Evolutionary conservation across 2,329 filamentous ascomycete genomes (phyloP).

Genomic region (Emergomyces orientalis): DNA sequence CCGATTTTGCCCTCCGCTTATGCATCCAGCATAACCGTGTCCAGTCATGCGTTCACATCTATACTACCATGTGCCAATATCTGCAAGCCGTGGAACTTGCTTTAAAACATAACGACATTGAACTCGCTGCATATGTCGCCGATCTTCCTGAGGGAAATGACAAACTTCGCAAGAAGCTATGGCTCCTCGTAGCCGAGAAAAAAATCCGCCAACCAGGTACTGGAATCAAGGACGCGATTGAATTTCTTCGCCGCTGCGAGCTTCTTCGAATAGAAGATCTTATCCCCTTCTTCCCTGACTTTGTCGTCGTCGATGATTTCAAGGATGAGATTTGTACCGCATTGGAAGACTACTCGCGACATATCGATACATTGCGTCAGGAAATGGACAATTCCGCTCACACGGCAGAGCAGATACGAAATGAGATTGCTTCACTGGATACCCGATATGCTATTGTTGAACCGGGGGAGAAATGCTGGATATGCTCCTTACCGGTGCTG

Average conservation of each 20-base stretch:
- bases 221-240: conserved; percentile 86
- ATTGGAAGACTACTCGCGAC: conserved; percentile 83
- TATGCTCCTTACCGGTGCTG: conserved; percentile 74
- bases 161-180: conserved; percentile 79
- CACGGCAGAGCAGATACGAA: conserved; percentile 82
- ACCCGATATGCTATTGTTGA: conserved; percentile 92
- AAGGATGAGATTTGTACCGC: conserved; percentile 95
- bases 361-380: conserved; percentile 76
- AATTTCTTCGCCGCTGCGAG: conserved; percentile 85
- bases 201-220: conserved; percentile 73
- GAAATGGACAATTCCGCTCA: conserved; percentile 94
- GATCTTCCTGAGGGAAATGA: conserved; percentile 71
- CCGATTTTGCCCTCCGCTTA: conserved; percentile 87
- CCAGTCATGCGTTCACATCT: conserved; percentile 92
- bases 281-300: conserved; percentile 97
- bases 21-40: conserved; percentile 93
- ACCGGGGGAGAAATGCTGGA: conserved; percentile 87
- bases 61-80: conserved; percentile 92
- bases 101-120: conserved; percentile 77
- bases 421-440: conserved; percentile 77
- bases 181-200: conserved; percentile 89
- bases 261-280: conserved; percentile 90
- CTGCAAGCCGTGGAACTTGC: conserved; percentile 87
- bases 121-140: conserved; percentile 80
- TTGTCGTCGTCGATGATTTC: conserved; percentile 97